Conservation (phyloP, 208 protist species). For the Wallacemonas rigidus region DNA sequence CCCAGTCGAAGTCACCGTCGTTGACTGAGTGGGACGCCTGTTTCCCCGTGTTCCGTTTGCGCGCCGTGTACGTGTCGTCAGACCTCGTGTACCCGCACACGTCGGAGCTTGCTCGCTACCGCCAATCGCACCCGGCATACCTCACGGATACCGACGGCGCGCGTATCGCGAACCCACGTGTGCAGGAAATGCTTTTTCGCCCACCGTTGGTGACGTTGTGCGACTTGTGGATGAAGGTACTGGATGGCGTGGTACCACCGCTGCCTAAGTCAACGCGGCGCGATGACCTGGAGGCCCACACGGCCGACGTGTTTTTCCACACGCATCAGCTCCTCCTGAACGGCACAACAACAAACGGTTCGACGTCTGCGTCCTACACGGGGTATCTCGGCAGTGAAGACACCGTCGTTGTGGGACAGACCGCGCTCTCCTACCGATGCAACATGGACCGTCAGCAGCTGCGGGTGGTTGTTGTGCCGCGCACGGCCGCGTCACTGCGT, state of each 20-base stretch:
- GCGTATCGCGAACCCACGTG: slow-evolving; percentile 19
- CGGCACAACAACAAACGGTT: slow-evolving; percentile 7
- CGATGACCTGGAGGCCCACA: slow-evolving; percentile 24
- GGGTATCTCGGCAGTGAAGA: neutral
- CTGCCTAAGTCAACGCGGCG: slow-evolving; percentile 37
- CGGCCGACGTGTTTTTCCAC: slow-evolving; percentile 41
- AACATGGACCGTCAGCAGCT: slow-evolving; percentile 44
- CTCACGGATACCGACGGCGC: slow-evolving; percentile 17
- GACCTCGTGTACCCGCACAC: slow-evolving; percentile 36
- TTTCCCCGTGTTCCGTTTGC: slow-evolving; percentile 70
- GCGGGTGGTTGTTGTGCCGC: slow-evolving; percentile 55
- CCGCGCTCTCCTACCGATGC: slow-evolving; percentile 30
- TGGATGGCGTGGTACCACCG: slow-evolving; percentile 46
- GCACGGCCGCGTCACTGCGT: slow-evolving; percentile 44
- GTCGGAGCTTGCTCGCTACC: slow-evolving; percentile 26
- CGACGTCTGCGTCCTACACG: neutral
- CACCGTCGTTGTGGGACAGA: neutral
- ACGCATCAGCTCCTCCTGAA: slow-evolving; percentile 35
- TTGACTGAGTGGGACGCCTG: slow-evolving; percentile 11
- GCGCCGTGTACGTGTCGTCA: slow-evolving; percentile 77
- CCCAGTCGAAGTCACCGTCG: slow-evolving; percentile 25
- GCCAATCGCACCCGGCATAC: slow-evolving; percentile 22
- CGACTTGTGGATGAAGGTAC: slow-evolving; percentile 52
- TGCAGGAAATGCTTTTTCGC: slow-evolving; percentile 26
- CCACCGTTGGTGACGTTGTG: slow-evolving; percentile 26